These are phyloP conservation scores for Diospyros kaki DNA, from an alignment of 148 eudicot genomes.

Conservation along the genomic window DNA sequence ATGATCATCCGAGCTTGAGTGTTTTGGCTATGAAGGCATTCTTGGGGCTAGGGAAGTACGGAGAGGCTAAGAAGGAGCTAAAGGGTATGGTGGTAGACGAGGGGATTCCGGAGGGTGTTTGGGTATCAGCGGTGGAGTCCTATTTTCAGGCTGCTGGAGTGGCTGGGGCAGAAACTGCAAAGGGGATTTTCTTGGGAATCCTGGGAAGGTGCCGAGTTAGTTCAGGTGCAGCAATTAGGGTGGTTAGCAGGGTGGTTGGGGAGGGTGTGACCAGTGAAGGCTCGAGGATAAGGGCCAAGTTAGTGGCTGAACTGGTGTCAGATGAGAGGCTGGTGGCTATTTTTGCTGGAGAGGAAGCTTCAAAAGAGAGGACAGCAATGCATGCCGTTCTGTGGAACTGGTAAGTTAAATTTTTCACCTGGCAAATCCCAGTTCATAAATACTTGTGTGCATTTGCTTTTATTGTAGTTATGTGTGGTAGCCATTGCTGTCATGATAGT, in stretches of 20 bases:
- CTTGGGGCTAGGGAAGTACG: slow-evolving; percentile 75
- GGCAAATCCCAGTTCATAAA: neutral
- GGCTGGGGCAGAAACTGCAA: slow-evolving; percentile 76
- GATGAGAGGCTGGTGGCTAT: slow-evolving; percentile 80
- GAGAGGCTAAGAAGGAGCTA: slow-evolving; percentile 91
- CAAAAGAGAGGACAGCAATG: slow-evolving; percentile 74
- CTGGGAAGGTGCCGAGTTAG: slow-evolving; percentile 80
- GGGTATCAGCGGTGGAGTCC: slow-evolving; percentile 88
- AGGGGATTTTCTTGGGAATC: slow-evolving; percentile 75
- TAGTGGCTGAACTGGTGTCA: slow-evolving; percentile 72
- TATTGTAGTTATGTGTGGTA: neutral
- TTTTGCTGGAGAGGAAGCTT: slow-evolving; percentile 58
- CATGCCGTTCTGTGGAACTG: slow-evolving; percentile 94
- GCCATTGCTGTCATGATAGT: neutral
- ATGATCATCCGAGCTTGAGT: slow-evolving; percentile 85
- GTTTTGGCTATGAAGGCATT: slow-evolving; percentile 96
- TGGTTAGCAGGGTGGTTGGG: slow-evolving; percentile 68
- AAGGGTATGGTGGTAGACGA: slow-evolving; percentile 70
- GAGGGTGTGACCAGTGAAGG: slow-evolving; percentile 58
- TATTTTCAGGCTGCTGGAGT: slow-evolving; percentile 80
- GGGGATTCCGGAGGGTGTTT: slow-evolving; percentile 78
- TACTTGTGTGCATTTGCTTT: neutral
- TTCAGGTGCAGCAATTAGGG: slow-evolving; percentile 64
- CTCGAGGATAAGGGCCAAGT: slow-evolving; percentile 50
- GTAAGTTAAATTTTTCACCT: slow-evolving; percentile 23